Evolutionary conservation across 352 stramenopile genomes (phyloP).

Genomic region (Pythium coloratum): DNA sequence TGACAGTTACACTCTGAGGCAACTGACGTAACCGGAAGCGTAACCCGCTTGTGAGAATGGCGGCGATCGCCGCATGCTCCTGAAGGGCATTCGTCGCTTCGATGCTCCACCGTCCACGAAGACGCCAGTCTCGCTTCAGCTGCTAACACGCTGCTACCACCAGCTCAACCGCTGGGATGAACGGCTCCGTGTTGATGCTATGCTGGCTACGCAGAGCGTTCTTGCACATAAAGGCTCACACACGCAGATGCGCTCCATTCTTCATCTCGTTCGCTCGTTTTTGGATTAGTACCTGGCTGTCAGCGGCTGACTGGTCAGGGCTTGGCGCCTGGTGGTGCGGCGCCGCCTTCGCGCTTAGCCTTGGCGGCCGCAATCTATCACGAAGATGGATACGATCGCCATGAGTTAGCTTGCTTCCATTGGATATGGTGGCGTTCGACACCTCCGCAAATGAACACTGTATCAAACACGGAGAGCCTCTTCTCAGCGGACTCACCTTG

Average conservation of each 20-base stretch:
- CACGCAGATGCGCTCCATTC: too few relatives aligned
- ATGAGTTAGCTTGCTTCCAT: neutral
- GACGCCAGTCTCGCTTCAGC: neutral
- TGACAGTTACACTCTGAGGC: neutral
- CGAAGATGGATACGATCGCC: neutral
- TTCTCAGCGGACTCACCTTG: slow-evolving; percentile 40
- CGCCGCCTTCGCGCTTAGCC: slow-evolving; percentile 51
- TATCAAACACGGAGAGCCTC: too few relatives aligned
- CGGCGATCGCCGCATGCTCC: neutral
- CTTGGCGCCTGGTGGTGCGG: neutral
- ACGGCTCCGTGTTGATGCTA: too few relatives aligned
- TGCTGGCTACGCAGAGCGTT: too few relatives aligned
- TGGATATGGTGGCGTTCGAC: too few relatives aligned
- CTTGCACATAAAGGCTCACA: too few relatives aligned
- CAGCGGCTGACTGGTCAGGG: neutral
- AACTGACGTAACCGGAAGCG: neutral
- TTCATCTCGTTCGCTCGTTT: too few relatives aligned
- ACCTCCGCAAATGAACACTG: too few relatives aligned
- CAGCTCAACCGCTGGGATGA: neutral
- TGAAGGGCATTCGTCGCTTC: slow-evolving; percentile 5
- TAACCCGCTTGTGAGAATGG: neutral
- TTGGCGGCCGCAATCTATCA: slow-evolving; percentile 75
- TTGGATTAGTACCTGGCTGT: neutral
- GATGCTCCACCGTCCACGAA: neutral
- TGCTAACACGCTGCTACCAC: neutral